Evolutionary conservation across 2,329 filamentous ascomycete genomes (phyloP).

Genomic region (Lachnellula subtilissima): DNA sequence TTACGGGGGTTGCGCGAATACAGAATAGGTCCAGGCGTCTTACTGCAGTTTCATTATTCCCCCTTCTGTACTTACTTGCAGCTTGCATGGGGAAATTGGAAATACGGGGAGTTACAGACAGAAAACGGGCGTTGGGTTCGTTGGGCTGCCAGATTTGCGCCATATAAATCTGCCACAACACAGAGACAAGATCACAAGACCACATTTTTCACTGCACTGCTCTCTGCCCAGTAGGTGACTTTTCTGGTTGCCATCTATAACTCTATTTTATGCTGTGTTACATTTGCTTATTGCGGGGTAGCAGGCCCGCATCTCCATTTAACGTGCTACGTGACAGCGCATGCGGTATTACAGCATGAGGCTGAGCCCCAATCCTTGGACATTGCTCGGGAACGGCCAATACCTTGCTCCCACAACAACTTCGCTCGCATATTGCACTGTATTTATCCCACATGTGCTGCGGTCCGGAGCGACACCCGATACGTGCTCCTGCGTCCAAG

Average conservation of each 20-base stretch:
- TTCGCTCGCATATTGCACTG: neutral
- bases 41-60: slow-evolving; percentile 1
- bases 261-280: neutral
- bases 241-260: slow-evolving; percentile 4
- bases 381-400: neutral
- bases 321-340: slow-evolving; percentile 10
- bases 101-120: neutral
- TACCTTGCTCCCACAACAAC: neutral
- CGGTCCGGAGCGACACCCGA: neutral
- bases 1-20: neutral
- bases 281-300: slow-evolving; percentile 11
- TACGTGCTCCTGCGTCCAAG: neutral
- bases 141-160: neutral
- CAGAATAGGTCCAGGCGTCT: neutral
- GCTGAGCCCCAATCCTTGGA: slow-evolving; percentile 5
- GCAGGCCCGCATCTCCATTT: slow-evolving; percentile 6
- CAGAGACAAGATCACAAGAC: slow-evolving; percentile 4
- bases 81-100: neutral
- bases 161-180: neutral
- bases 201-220: slow-evolving; percentile 1
- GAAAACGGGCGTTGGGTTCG: neutral
- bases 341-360: slow-evolving; percentile 8
- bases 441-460: neutral
- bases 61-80: slow-evolving; percentile 6
- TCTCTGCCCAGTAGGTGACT: neutral